Percentiles rank a stretch among this genome's conserved stretches.
These are phyloP conservation scores for Ganoderma boninense DNA, from an alignment of 1,284 basidiomycete species.

Conservation along the genomic window DNA sequence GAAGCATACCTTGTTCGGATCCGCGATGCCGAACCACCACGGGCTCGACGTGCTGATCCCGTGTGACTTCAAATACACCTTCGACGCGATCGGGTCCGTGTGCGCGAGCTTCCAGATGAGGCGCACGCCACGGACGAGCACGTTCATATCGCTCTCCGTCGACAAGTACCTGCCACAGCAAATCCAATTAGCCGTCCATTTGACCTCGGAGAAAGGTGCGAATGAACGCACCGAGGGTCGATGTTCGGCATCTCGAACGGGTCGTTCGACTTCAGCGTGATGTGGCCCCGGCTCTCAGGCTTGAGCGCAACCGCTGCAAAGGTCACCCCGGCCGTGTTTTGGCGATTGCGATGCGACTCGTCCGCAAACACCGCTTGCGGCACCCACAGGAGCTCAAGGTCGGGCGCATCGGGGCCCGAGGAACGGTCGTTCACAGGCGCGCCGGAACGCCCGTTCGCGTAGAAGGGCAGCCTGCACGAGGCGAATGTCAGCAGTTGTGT, in stretches of 20 bases:
- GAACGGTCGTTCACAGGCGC: slow-evolving; percentile 31
- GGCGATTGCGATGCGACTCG: slow-evolving; percentile 29
- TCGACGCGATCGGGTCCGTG: slow-evolving; percentile 38
- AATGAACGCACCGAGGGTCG: slow-evolving; percentile 46
- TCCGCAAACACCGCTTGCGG: slow-evolving; percentile 40
- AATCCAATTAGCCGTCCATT: not conserved
- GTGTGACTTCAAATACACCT: slow-evolving; percentile 38
- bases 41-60: slow-evolving; percentile 23
- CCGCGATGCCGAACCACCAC: slow-evolving; percentile 39
- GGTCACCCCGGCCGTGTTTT: slow-evolving; percentile 37
- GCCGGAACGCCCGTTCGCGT: slow-evolving; percentile 29
- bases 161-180: slow-evolving; percentile 32
- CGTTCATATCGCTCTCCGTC: slow-evolving; percentile 37
- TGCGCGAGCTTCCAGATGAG: slow-evolving; percentile 36
- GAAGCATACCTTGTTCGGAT: slow-evolving; percentile 34
- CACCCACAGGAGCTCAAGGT: slow-evolving; percentile 47
- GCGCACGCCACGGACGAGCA: slow-evolving; percentile 39
- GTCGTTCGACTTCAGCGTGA: slow-evolving; percentile 45
- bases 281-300: slow-evolving; percentile 43
- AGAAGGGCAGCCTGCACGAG: slow-evolving; percentile 15
- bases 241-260: slow-evolving; percentile 50
- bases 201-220: not conserved
- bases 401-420: slow-evolving; percentile 44
- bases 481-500: not conserved
- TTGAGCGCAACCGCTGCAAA: slow-evolving; percentile 39